A percentile compares a stretch with the other conserved stretches of the same genome.
These are phyloP conservation scores for Ustilaginoidea virens DNA, from an alignment of 2,329 filamentous ascomycete species.

Conservation along the genomic window DNA sequence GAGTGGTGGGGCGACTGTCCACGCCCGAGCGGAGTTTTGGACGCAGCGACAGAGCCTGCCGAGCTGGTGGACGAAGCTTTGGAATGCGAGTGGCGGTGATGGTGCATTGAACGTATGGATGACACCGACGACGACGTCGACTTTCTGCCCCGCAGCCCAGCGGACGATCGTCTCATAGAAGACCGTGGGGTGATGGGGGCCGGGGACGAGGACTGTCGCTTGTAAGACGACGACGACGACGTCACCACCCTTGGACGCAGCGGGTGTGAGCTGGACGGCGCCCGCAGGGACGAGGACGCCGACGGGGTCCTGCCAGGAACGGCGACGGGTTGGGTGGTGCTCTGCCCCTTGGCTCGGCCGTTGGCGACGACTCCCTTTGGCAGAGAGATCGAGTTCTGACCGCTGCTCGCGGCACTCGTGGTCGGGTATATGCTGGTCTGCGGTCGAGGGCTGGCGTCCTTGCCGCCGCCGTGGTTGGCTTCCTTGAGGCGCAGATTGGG, in stretches of 20 bases:
- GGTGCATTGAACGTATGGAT: conserved; percentile 80
- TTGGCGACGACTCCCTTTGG: conserved; percentile 37
- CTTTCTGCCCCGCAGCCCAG: conserved; percentile 76
- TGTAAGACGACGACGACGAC: conserved; percentile 30
- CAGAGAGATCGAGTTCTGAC: conserved; percentile 26
- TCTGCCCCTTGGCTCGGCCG: conserved; percentile 23
- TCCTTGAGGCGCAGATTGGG: conserved; percentile 41
- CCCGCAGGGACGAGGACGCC: conserved; percentile 7
- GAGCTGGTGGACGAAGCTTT: conserved; percentile 91
- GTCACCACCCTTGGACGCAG: conserved; percentile 16
- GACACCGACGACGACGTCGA: conserved; percentile 93
- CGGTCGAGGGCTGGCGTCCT: conserved; percentile 40
- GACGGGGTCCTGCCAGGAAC: conserved; percentile 10
- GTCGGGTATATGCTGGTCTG: conserved; percentile 43
- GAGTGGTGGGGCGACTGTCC: conserved; percentile 73
- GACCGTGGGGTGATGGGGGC: conserved; percentile 79
- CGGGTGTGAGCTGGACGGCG: conserved; percentile 14
- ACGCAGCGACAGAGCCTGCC: conserved; percentile 55
- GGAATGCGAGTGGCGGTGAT: conserved; percentile 73
- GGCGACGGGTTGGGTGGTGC: conserved; percentile 6
- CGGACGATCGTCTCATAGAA: conserved; percentile 68
- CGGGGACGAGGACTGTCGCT: conserved; percentile 71
- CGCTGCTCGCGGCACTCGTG: conserved; percentile 16
- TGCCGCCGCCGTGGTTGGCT: conserved; percentile 27
- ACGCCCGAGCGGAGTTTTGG: conserved; percentile 47